Evolutionary conservation across 2,329 filamentous ascomycete genomes (phyloP).

Genomic region (Pseudogymnoascus sp.): DNA sequence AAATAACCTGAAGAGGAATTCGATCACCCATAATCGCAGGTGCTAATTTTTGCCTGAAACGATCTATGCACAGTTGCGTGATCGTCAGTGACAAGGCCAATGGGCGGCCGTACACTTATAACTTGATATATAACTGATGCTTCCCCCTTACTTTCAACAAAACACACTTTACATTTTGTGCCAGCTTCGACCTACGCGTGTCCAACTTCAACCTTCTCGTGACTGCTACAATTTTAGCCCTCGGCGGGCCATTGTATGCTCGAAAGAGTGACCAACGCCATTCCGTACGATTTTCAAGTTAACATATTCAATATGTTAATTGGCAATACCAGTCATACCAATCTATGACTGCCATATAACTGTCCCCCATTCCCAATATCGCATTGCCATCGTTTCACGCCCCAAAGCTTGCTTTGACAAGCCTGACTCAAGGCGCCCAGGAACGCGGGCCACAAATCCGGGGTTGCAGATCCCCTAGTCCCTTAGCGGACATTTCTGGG

Average conservation of each 20-base stretch:
- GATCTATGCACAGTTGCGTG: neutral
- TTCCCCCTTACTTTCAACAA: neutral
- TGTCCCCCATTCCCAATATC: neutral
- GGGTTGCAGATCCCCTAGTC: constrained; percentile 3
- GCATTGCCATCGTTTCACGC: neutral
- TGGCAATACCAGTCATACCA: neutral
- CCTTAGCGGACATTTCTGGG: neutral
- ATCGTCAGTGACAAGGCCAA: neutral
- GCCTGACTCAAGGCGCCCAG: neutral
- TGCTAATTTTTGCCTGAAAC: neutral
- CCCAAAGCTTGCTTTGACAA: neutral
- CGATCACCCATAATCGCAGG: neutral
- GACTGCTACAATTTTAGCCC: too few relatives aligned
- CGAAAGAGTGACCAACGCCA: neutral
- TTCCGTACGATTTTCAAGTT: neutral
- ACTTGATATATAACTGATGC: neutral
- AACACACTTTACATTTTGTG: neutral
- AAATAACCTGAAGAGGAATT: neutral
- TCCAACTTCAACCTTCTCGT: neutral
- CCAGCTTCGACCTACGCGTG: neutral
- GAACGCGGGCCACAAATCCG: constrained; percentile 4
- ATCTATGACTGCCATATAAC: neutral
- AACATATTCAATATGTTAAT: neutral
- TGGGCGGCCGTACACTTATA: neutral
- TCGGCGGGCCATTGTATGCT: neutral